Percentiles rank a stretch among this genome's conserved stretches.
These are phyloP conservation scores for Sporisorium sorghi DNA, from an alignment of 1,284 basidiomycete genomes.

Conservation along the genomic window DNA sequence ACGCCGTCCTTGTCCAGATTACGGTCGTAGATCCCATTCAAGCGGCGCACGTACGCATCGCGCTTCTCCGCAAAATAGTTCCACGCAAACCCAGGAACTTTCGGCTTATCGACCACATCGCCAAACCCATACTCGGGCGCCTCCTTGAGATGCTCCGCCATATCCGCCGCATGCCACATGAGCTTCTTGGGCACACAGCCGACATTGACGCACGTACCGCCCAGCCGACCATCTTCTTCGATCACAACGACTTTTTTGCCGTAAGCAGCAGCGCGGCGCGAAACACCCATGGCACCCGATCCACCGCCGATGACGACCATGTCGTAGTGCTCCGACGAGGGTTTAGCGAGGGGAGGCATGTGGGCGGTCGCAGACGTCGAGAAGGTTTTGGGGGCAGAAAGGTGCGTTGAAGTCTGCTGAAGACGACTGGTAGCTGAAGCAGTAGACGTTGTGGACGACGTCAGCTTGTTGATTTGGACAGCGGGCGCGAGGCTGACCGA, in stretches of 20 bases:
- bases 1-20: constrained; percentile 91
- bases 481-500: background rate
- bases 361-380: constrained; percentile 23
- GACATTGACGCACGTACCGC: constrained; percentile 95
- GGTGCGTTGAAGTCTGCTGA: constrained; percentile 34
- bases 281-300: constrained; percentile 68
- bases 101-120: constrained; percentile 60
- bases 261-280: constrained; percentile 81
- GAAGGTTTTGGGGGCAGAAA: constrained; percentile 21
- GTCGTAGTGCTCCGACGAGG: constrained; percentile 61
- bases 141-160: constrained; percentile 80
- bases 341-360: constrained; percentile 66
- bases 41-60: constrained; percentile 89
- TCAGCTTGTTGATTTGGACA: constrained; percentile 29
- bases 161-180: constrained; percentile 99
- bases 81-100: constrained; percentile 81
- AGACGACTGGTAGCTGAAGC: constrained; percentile 22
- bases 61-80: constrained; percentile 88
- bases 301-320: constrained; percentile 68
- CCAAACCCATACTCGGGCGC: constrained; percentile 81
- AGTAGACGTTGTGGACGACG: constrained; percentile 7
- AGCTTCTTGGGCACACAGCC: constrained; percentile 78
- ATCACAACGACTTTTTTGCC: constrained; percentile 93
- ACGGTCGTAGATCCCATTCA: constrained; percentile 86
- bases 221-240: constrained; percentile 81